Base-by-base conservation (phyloP, 2,329 filamentous ascomycete genomes). In the Diaporthe citriasiana region DNA sequence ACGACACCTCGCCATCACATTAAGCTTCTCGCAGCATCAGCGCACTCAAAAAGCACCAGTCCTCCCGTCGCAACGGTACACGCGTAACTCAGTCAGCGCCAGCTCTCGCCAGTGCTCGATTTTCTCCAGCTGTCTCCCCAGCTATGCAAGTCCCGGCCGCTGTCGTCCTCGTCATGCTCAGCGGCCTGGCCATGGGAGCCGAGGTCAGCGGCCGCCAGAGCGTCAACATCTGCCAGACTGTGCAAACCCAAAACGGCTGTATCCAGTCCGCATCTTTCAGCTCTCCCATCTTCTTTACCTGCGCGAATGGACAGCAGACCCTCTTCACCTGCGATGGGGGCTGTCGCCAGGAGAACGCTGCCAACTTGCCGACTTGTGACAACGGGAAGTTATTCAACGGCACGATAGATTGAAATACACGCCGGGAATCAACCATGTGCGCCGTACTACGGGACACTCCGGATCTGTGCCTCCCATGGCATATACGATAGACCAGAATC, bases 311-410 rank as follows among this genome's bases (percentile, higher is more conserved):
- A 27, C 42, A 60, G 19, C 69, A 71, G 40, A 63, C 69, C 9
- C 69, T 71, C n/a, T 71, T 63, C 33, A 71, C 69, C 25, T 71
- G 69, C 25, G 69, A 71, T 22, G 69, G 69, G 25, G 69, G 69
- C 56, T 71, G 69, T n/a, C 56, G 45, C 38, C 69, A 71, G 25
- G 27, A 35, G 9, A 71, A 71, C 19, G 69, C 56, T 22, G 69
- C 69, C 45, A 71, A 71, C 69, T 42, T 71, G 25, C 69, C 69
- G 42, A 71, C 69, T 22, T 71, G 69, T 22, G 56, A 71, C 35
- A 40, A 63, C 13, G 69, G 69, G 7, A 25, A 38, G 30, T 15
- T 71, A 7, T 71, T 71, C 45, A 71, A 71, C 25, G 69, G 69
- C 15, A 71, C 56, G 35, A 71, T 71, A 63, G 69, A 63, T 19